These are phyloP conservation scores for Fusarium sambucinum DNA, from an alignment of 2,329 filamentous ascomycete species.

Conservation along the genomic window DNA sequence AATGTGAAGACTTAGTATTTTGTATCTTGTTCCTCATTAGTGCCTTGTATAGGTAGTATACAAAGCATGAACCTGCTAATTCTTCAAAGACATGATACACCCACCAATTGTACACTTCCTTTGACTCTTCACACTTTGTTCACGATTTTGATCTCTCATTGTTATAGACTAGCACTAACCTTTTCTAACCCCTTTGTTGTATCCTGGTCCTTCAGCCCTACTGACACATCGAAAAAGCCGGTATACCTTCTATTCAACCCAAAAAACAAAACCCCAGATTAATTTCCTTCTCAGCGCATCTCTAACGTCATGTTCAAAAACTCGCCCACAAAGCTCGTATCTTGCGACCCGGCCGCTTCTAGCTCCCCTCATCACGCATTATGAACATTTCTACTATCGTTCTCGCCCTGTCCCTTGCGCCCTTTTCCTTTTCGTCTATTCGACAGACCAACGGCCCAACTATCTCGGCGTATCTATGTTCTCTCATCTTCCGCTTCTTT, in stretches of 20 bases:
- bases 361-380: slow-evolving; percentile 51
- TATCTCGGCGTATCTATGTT: slow-evolving; percentile 72
- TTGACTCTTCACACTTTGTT: neutral
- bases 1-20: neutral
- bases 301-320: slow-evolving; percentile 15
- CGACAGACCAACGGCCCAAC: slow-evolving; percentile 75
- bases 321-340: slow-evolving; percentile 26
- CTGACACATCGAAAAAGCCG: slow-evolving; percentile 24
- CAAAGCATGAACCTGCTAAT: neutral
- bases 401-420: slow-evolving; percentile 72
- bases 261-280: slow-evolving; percentile 23
- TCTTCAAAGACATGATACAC: neutral
- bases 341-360: slow-evolving; percentile 44
- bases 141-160: neutral
- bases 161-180: neutral
- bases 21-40: neutral
- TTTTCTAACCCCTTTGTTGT: slow-evolving; percentile 20
- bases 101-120: neutral
- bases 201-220: neutral
- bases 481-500: slow-evolving; percentile 67
- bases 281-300: slow-evolving; percentile 1
- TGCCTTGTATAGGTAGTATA: no score
- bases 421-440: slow-evolving; percentile 66
- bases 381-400: slow-evolving; percentile 77
- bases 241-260: slow-evolving; percentile 25